Evolutionary conservation across 257 asterid species (phyloP), one percentile per base, ranked within the genome.

Genomic region (Fraxinus pennsylvanica): DNA sequence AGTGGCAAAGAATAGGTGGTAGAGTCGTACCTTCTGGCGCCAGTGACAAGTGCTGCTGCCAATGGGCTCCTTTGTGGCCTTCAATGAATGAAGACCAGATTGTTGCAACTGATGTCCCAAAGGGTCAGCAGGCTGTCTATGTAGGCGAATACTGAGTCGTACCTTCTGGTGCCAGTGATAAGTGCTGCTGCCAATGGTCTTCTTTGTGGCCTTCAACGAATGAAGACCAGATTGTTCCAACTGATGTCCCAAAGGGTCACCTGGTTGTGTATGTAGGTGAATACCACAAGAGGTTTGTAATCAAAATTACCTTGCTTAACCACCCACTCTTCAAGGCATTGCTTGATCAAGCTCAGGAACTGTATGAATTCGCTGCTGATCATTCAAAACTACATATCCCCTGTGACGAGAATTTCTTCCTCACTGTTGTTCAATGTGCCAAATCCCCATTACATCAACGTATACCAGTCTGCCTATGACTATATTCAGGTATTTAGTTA

Each of bases 181-280:
- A 30, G 52, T 90, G 96, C 83, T 87, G 96, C 82, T 87, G 97
- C 54, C 77, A 80, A 54, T 86, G 93, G 94, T 75, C 87, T 4
- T 75, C 87, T 5, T 15, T 80, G 30, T 84, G 89, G 94, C 81
- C 85, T 15, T 76, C 84, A 3, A 17, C 76, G 73, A 87, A 76
- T 8, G 91, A 87, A 25, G 91, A 88, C 80, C 79, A 79, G 72
- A 75, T 71, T 19, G 92, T 92, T 41, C 97, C 96, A 0, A 81
- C 81, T 19, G 98, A 92, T 66, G 98, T 94, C 36, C 97, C 98
- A 0, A 94, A 87, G 89, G 98, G 98, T 19, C 98, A 94, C 79
- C 63, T 87, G 81, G 98, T 87, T 38, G 93, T 92, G 47, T 94
- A 92, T 25, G 97, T 94, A 4, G 98, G 98, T 3, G 94, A 91